phyloP scores from a whole-genome alignment of 768 basidiomycete species.

The Auriscalpium orientale region DNA sequence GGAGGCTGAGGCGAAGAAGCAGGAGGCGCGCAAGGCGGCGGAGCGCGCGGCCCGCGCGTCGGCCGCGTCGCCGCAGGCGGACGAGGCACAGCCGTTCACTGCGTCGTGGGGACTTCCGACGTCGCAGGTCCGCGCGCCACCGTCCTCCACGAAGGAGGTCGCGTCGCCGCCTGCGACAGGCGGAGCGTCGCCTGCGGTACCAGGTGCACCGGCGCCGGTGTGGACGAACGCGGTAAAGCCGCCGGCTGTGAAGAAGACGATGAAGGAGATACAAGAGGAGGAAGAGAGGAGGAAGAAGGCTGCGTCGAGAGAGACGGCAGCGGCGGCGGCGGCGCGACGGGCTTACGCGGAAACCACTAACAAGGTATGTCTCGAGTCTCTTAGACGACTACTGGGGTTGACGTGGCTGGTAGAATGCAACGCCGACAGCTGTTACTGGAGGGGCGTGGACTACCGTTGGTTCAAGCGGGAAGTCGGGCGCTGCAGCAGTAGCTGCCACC shows the following conservation, averaged over 20 bases:
- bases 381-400: too few relatives aligned
- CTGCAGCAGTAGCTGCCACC: constrained; percentile 27
- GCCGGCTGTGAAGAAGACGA: constrained; percentile 68
- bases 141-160: constrained; percentile 26
- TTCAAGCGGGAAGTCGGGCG: constrained; percentile 54
- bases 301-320: constrained; percentile 36
- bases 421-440: constrained; percentile 25
- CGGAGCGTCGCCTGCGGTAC: constrained; percentile 15
- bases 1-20: constrained; percentile 80
- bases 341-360: constrained; percentile 74
- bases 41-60: constrained; percentile 51
- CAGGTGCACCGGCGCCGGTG: constrained; percentile 31
- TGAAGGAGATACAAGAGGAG: constrained; percentile 99
- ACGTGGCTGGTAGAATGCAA: constrained; percentile 1
- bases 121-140: constrained; percentile 55
- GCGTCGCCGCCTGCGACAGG: constrained; percentile 36
- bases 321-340: constrained; percentile 50
- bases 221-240: constrained; percentile 66
- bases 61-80: constrained; percentile 31
- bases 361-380: constrained; percentile 40
- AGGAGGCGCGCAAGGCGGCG: constrained; percentile 66
- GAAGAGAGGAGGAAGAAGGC: constrained; percentile 80
- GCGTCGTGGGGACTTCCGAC: constrained; percentile 83
- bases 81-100: constrained; percentile 56
- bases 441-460: constrained; percentile 87